Evolutionary conservation across 202 grass and related monocot species (phyloP).

Genomic region (Setaria italica): DNA sequence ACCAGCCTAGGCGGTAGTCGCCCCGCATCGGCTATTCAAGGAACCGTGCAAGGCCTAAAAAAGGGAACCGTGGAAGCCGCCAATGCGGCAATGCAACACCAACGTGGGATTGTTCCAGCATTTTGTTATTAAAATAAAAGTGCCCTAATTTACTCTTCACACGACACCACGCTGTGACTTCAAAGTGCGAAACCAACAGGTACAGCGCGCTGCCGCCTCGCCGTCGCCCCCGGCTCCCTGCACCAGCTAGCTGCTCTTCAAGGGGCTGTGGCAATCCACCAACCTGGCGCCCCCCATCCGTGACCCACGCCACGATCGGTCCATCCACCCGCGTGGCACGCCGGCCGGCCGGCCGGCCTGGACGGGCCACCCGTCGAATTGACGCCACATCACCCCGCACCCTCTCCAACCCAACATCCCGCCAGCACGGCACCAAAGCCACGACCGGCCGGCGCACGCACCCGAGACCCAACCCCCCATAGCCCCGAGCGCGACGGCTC

Average conservation of each 20-base stretch:
- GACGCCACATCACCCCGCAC: constrained; percentile 40
- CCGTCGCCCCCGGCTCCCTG: constrained; percentile 15
- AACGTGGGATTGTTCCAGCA: too few species aligned
- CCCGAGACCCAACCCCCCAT: background rate
- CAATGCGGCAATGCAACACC: background rate
- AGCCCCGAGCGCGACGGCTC: background rate
- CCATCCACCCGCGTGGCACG: constrained; percentile 15
- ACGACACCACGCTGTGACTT: too few species aligned
- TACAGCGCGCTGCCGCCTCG: constrained; percentile 20
- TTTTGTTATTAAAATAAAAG: too few species aligned
- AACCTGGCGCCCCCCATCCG: constrained; percentile 28
- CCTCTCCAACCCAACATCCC: constrained; percentile 47
- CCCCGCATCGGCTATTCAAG: background rate
- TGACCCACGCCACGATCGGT: background rate
- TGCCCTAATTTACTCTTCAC: too few species aligned
- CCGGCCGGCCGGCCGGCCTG: background rate
- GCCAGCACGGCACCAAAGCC: constrained; percentile 3
- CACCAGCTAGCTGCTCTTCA: constrained; percentile 30
- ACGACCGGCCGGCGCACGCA: constrained; percentile 5
- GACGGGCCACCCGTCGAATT: constrained; percentile 20
- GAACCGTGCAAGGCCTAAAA: background rate
- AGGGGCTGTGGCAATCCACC: constrained; percentile 46
- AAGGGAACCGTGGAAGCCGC: background rate
- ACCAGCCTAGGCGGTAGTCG: background rate
- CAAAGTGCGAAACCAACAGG: too few species aligned